Conservation (phyloP, 768 basidiomycete species). For the Cubamyces lactineus region DNA sequence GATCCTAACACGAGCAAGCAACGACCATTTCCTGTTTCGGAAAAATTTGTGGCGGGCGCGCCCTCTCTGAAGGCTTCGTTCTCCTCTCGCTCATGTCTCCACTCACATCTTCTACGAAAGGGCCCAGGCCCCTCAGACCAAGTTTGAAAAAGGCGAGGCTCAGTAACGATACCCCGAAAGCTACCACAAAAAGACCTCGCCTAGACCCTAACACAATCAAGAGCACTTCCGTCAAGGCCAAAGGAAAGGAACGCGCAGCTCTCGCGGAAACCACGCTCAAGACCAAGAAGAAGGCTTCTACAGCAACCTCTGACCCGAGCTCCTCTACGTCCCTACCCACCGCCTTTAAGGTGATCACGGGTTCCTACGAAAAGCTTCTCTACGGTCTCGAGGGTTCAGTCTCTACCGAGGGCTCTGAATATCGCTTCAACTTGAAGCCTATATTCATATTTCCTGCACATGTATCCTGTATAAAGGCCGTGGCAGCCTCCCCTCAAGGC, state of each 20-base stretch:
- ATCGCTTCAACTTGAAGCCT: slow-evolving; percentile 59
- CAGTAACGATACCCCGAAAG: neutral
- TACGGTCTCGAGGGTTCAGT: slow-evolving; percentile 83
- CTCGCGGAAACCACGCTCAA: slow-evolving; percentile 18
- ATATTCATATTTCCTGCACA: slow-evolving; percentile 98
- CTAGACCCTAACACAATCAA: neutral
- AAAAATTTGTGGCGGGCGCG: slow-evolving; percentile 19
- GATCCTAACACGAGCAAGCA: slow-evolving; percentile 30
- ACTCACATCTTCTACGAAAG: slow-evolving; percentile 12
- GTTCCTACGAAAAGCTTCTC: slow-evolving; percentile 95
- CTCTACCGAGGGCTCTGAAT: slow-evolving; percentile 36
- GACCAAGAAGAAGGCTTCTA: slow-evolving; percentile 6
- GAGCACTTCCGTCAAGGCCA: slow-evolving; percentile 23
- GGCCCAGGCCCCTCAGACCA: slow-evolving; percentile 17
- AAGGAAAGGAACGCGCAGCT: slow-evolving; percentile 37
- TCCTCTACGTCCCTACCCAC: slow-evolving; percentile 43
- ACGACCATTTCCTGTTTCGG: slow-evolving; percentile 18
- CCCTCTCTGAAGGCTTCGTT: neutral
- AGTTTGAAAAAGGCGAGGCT: slow-evolving; percentile 25
- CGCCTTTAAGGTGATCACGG: slow-evolving; percentile 86
- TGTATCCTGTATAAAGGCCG: slow-evolving; percentile 88
- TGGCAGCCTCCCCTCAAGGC: slow-evolving; percentile 84
- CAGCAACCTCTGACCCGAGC: slow-evolving; percentile 7
- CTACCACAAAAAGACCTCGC: slow-evolving; percentile 2
- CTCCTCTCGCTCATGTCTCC: slow-evolving; percentile 16